Evolutionary conservation across 441 rosid genomes (phyloP).

Genomic region (Populus hybrid): DNA sequence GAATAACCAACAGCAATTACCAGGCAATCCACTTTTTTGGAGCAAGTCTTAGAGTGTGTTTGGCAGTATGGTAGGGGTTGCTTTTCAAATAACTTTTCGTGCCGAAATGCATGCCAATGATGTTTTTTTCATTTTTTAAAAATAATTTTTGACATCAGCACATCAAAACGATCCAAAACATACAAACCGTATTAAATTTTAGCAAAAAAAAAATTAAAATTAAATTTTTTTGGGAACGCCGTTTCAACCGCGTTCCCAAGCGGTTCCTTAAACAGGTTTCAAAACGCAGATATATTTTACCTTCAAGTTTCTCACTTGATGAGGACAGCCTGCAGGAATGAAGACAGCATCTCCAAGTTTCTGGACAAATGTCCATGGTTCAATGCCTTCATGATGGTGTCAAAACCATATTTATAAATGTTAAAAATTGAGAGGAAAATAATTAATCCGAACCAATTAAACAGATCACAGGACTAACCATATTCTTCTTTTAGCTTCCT

Average conservation of each 20-base stretch:
- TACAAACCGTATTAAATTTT: no score
- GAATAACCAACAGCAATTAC: background rate
- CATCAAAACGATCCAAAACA: no score
- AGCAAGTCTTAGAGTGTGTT: background rate
- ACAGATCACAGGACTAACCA: conserved; percentile 38
- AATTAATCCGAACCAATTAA: background rate
- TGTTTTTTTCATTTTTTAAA: no score
- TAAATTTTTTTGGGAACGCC: no score
- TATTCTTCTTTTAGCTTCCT: conserved; percentile 75
- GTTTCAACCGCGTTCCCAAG: no score
- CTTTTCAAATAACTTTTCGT: no score
- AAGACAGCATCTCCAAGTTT: conserved; percentile 69
- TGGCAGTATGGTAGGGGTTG: no score
- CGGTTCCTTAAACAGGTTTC: background rate
- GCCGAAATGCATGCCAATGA: no score
- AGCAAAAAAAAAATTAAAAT: no score
- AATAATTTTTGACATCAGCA: no score
- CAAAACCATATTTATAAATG: background rate
- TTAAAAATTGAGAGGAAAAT: background rate
- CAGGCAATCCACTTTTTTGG: background rate
- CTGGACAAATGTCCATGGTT: conserved; percentile 91
- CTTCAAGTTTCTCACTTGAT: conserved; percentile 95
- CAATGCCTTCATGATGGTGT: conserved; percentile 50
- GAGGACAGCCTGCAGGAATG: conserved; percentile 61
- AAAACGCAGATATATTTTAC: conserved; percentile 24